Evolutionary conservation across 306 rosid species (phyloP), one percentile per base, ranked within the genome.

Genomic region (Vigna angularis): DNA sequence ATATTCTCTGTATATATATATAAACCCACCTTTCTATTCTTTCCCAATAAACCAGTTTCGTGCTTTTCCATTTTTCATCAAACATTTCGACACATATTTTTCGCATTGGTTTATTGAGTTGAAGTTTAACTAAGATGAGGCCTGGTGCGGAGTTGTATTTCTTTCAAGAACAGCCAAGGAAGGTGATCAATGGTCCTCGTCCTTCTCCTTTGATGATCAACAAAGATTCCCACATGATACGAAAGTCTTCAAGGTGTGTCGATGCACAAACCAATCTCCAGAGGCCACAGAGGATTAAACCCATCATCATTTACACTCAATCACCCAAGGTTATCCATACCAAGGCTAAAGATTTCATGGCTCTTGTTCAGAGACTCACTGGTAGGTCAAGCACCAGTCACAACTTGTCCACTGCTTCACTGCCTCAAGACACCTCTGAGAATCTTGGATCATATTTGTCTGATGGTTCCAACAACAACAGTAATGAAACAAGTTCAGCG

Each of bases 261-360:
- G 67, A 38, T 73, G 66, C 62, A 17, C 17, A 36, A 9, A 9
- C 16, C 14, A 56, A 12, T 14, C 80, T 65, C 1, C 51, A 48
- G 81, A 75, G 13, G 42, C 85, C 72, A 20, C 84, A 66, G 34
- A 79, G 80, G 10, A 79, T 63, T 63, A 34, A 51, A n/a, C 98
- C 98, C 6, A 76, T 95, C 51, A 92, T 95, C 55, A 92, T 92
- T 10, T 95, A 92, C 90, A 83, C 93, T 0, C 81, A 88, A 38
- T 95, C 98, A 17, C 98, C 98, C 0, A 91, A 91, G 76, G 9
- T 91, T 79, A 95, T 95, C 68, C 97, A 92, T 79, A 82, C 96
- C 0, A 86, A 88, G 47, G 73, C 98, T 0, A 83, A 84, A 6
- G 90, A 95, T 51, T 95, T 95, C 88, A 92, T 91, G 98, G 87